Conservation (phyloP, 2,329 filamentous ascomycete genomes). For the Sclerotinia subarctica region DNA sequence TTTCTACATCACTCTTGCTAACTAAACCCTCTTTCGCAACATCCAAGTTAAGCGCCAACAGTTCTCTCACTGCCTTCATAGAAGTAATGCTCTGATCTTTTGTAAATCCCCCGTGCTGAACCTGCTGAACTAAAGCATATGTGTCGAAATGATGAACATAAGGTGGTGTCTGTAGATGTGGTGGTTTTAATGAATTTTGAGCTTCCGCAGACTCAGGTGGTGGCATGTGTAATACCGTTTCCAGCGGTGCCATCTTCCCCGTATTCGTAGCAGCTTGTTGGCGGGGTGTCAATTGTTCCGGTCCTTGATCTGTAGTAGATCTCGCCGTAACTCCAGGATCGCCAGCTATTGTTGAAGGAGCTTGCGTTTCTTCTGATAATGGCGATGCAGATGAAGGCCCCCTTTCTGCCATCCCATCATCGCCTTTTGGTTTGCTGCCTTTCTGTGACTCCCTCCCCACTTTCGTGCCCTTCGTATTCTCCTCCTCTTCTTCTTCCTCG, state of each 20-base stretch:
- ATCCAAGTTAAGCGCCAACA: conserved; percentile 76
- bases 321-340: conserved; percentile 23
- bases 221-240: conserved; percentile 50
- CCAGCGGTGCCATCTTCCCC: conserved; percentile 44
- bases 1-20: conserved; percentile 89
- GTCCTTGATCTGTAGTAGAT: conserved; percentile 15
- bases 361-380: conserved; percentile 33
- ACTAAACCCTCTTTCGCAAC: conserved; percentile 77
- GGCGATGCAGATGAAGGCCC: conserved; percentile 27
- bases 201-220: conserved; percentile 42
- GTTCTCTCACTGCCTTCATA: conserved; percentile 85
- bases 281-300: conserved; percentile 21
- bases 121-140: conserved; percentile 79
- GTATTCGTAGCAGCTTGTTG: conserved; percentile 39
- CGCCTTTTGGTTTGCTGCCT: neutral
- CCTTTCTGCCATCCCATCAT: conserved; percentile 9
- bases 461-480: conserved; percentile 11
- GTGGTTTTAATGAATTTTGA: conserved; percentile 49
- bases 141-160: conserved; percentile 98
- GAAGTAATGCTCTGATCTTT: conserved; percentile 72
- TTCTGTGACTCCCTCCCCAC: conserved; percentile 17
- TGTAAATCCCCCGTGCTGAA: conserved; percentile 69
- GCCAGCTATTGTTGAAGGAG: conserved; percentile 29
- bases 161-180: conserved; percentile 68
- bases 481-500: conserved; percentile 22